Percentiles rank a stretch among this genome's conserved stretches.
These are phyloP conservation scores for Yamadazyma olivae DNA, from an alignment of 805 yeast species.

Conservation along the genomic window DNA sequence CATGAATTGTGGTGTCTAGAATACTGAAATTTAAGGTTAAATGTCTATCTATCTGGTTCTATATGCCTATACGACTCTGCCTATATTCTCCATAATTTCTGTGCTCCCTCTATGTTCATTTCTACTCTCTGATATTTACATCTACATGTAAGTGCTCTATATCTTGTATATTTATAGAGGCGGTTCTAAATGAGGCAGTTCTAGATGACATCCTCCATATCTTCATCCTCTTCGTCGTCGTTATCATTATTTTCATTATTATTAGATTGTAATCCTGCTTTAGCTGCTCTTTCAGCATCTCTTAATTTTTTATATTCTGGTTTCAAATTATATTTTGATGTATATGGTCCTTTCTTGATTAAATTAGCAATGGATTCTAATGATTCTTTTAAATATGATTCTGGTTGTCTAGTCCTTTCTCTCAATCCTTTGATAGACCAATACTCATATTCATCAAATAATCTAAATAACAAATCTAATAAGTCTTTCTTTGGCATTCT, in stretches of 20 bases:
- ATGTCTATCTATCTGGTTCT: too few relatives aligned
- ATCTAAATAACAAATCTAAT: slow-evolving; percentile 79
- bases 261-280: slow-evolving; percentile 49
- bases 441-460: slow-evolving; percentile 93
- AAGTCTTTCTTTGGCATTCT: slow-evolving; percentile 92
- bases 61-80: too few relatives aligned
- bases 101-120: too few relatives aligned
- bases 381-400: slow-evolving; percentile 85
- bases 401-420: slow-evolving; percentile 95
- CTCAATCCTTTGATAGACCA: slow-evolving; percentile 94
- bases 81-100: too few relatives aligned
- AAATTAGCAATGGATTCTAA: slow-evolving; percentile 85
- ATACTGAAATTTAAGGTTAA: neutral
- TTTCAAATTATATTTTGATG: slow-evolving; percentile 83
- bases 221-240: slow-evolving; percentile 67
- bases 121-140: too few relatives aligned
- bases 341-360: slow-evolving; percentile 94
- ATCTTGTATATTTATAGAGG: too few relatives aligned
- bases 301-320: slow-evolving; percentile 82
- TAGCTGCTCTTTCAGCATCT: slow-evolving; percentile 73
- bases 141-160: too few relatives aligned
- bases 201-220: slow-evolving; percentile 71
- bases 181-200: too few relatives aligned
- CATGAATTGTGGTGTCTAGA: neutral
- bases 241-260: slow-evolving; percentile 40